These are phyloP conservation scores for Ramaria sp. DNA, from an alignment of 768 basidiomycete species.

Conservation along the genomic window DNA sequence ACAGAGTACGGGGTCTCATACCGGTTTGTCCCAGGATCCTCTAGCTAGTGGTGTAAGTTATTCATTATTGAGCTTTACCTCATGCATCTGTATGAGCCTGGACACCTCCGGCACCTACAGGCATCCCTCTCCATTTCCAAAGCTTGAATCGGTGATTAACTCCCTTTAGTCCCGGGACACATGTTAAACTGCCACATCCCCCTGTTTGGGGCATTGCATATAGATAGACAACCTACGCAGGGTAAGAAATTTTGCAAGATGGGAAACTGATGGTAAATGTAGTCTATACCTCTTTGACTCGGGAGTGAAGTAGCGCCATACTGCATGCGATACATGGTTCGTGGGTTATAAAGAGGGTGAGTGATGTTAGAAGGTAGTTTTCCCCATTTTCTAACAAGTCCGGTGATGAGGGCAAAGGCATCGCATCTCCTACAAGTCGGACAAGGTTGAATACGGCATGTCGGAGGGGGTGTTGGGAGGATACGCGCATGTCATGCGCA, in stretches of 20 bases:
- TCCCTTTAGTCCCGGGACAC: constrained; percentile 69
- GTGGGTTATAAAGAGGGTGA: constrained; percentile 82
- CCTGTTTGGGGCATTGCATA: constrained; percentile 68
- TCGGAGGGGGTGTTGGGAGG: constrained; percentile 65
- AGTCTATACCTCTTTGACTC: constrained; percentile 65
- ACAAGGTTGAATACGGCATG: constrained; percentile 79
- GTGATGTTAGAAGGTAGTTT: constrained; percentile 81
- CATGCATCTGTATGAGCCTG: not conserved
- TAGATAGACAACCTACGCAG: constrained; percentile 43
- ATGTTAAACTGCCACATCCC: constrained; percentile 71
- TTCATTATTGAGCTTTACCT: not conserved
- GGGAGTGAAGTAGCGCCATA: constrained; percentile 91
- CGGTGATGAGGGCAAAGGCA: constrained; percentile 8
- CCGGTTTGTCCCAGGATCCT: too few species aligned
- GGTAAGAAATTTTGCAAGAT: constrained; percentile 21
- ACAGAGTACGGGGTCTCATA: too few species aligned
- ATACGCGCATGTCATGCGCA: constrained; percentile 60
- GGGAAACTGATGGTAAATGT: not conserved
- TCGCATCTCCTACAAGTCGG: constrained; percentile 51
- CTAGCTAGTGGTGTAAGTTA: too few species aligned
- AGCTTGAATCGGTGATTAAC: constrained; percentile 86
- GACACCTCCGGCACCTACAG: not conserved
- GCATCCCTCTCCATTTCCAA: constrained; percentile 38
- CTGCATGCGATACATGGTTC: constrained; percentile 98
- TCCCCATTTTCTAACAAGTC: constrained; percentile 42